Base-by-base conservation (phyloP, 768 basidiomycete genomes). In the Chalciporus chontae region DNA sequence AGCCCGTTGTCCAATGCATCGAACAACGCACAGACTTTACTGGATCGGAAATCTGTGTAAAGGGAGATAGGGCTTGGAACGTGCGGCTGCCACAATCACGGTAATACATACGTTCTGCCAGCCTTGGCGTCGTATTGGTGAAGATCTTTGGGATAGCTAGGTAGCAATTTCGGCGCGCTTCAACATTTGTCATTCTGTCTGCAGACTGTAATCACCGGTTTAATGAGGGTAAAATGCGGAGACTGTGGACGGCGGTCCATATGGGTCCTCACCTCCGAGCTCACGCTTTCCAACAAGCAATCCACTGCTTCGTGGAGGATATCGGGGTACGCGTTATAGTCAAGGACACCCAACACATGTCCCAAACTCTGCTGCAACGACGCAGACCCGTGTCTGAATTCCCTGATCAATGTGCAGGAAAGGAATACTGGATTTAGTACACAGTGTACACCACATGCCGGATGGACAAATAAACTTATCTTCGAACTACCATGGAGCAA, bases 301-400 rank as follows among this genome's bases (percentile, higher is more conserved):
- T 68, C 59, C 40, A 85, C 68, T 2, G 73, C 83, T 55, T 77
- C 69, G n/a, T 70, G 57, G 37, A 88, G 71, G 40, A 76, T 79
- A 63, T 77, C 73, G 19, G 75, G 72, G 66, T 80, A 71, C 6
- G 72, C 67, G 40, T 73, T 69, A 64, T 89, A 94, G 64, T 85
- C 77, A 37, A 93, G 65, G 24, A 74, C 70, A 13, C 91, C 87
- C 23, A 95, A 70, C 31, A 87, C 68, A 46, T 79, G 75, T 18
- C 84, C 85, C 31, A 91, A 73, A 59, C 84, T 84, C 67, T 91
- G 89, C 62, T 91, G 88, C 55, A 83, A 68, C 8, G 69, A 61
- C 15, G 81, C 73, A 13, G 73, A 65, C 40, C 78, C 78, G 37
- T 69, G 66, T 43, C 67, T 75, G 53, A 85, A 76, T 51, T 90